Conservation (phyloP, 2,329 filamentous ascomycete genomes). For the Acrodontium crateriforme region DNA sequence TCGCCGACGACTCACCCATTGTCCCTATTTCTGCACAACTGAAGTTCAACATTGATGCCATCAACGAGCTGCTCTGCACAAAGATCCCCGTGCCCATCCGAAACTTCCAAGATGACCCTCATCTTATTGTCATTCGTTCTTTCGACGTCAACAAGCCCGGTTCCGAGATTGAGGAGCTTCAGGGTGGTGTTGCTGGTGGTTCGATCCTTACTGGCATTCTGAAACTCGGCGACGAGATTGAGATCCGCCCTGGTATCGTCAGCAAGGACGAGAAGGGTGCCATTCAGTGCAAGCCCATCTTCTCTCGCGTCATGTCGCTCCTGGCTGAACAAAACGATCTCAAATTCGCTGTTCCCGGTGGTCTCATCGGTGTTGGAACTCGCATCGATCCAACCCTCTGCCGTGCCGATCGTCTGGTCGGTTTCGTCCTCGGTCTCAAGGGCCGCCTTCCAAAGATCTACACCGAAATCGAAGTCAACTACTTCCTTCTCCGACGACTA, state of each 20-base stretch:
- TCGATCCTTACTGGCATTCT: constrained; percentile 92
- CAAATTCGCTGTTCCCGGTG: constrained; percentile 95
- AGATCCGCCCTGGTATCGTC: constrained; percentile 97
- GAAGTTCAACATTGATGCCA: constrained; percentile 98
- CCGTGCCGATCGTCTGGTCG: constrained; percentile 95
- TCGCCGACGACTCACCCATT: constrained; percentile 86
- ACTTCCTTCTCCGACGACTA: constrained; percentile 88
- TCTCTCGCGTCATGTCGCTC: constrained; percentile 83
- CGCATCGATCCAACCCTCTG: constrained; percentile 95
- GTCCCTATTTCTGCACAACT: constrained; percentile 96
- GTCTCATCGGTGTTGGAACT: constrained; percentile 95
- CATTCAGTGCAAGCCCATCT: constrained; percentile 94
- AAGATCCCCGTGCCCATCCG: constrained; percentile 84
- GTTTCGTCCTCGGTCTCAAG: constrained; percentile 91
- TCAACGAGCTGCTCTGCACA: constrained; percentile 90
- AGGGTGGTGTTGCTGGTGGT: constrained; percentile 96
- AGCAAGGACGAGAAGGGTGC: constrained; percentile 86
- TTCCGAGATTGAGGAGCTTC: constrained; percentile 94
- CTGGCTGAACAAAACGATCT: constrained; percentile 98
- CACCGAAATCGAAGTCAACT: constrained; percentile 97
- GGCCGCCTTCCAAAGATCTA: constrained; percentile 93
- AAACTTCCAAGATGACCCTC: constrained; percentile 82
- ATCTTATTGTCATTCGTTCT: constrained; percentile 98
- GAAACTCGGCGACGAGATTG: constrained; percentile 94
- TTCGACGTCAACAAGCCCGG: constrained; percentile 99